Conservation (phyloP, 345 rosid species). For the Zanthoxylum bungeanum region DNA sequence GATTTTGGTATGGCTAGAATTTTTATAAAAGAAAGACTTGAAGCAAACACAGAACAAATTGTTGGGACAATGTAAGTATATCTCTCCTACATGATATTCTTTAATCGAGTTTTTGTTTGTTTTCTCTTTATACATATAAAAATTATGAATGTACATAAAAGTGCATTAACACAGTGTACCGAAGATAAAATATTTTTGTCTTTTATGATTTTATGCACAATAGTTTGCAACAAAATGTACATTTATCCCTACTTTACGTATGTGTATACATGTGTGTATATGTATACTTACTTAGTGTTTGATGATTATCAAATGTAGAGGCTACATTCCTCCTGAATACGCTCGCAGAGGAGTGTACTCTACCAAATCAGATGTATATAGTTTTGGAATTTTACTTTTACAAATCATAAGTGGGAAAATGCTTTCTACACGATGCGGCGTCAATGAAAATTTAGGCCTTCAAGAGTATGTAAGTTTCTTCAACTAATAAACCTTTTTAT, state of each 20-base stretch:
- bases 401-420: conserved; percentile 46
- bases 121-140: neutral
- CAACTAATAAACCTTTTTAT: too few species aligned
- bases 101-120: neutral
- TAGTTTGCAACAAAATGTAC: too few species aligned
- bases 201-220: too few species aligned
- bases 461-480: conserved; percentile 31
- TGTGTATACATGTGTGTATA: neutral
- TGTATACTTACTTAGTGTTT: neutral
- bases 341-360: conserved; percentile 37
- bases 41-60: conserved; percentile 33
- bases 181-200: too few species aligned
- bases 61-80: conserved; percentile 24
- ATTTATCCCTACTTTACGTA: too few species aligned
- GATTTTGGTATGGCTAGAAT: conserved; percentile 42
- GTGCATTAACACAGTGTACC: too few species aligned
- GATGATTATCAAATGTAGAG: conserved; percentile 21
- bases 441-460: conserved; percentile 25
- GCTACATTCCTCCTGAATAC: conserved; percentile 45
- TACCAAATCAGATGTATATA: conserved; percentile 39
- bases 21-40: conserved; percentile 26
- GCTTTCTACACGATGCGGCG: conserved; percentile 26
- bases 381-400: conserved; percentile 46
- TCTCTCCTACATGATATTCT: neutral
- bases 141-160: too few species aligned